A percentile compares a stretch with the other conserved stretches of the same genome.
Conservation (phyloP, 2,329 filamentous ascomycete genomes). For the Metarhizium humberi region DNA sequence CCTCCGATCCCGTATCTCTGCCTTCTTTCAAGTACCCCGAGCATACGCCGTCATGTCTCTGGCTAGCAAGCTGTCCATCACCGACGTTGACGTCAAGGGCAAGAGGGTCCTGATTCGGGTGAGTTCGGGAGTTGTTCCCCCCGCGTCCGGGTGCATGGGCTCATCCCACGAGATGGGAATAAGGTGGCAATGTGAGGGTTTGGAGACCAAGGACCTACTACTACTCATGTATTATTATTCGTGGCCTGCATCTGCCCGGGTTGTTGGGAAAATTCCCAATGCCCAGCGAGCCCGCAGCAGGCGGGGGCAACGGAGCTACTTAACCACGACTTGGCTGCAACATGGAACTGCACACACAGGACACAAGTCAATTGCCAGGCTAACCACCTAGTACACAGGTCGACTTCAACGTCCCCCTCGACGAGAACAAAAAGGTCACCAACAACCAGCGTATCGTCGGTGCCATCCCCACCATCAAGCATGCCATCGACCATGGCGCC, state of each 20-base stretch:
- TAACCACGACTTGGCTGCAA: too few species aligned
- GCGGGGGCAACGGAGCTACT: too few species aligned
- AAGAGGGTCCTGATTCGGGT: conserved; percentile 97
- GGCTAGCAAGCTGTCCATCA: conserved; percentile 95
- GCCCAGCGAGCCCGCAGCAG: too few species aligned
- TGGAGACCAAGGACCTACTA: background rate
- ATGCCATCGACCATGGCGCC: conserved; percentile 81
- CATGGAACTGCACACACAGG: too few species aligned
- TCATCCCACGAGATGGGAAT: background rate
- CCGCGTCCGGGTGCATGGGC: background rate
- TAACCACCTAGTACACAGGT: conserved; percentile 49
- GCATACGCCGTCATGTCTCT: conserved; percentile 72
- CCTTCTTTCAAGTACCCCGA: background rate
- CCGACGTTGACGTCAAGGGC: conserved; percentile 92
- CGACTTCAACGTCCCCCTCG: conserved; percentile 99
- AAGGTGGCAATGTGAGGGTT: background rate
- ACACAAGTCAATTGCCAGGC: background rate
- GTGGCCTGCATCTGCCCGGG: background rate
- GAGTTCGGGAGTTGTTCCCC: conserved; percentile 30
- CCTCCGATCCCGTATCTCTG: background rate
- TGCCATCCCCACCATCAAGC: conserved; percentile 89
- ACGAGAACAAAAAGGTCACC: conserved; percentile 85
- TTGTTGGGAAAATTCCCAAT: background rate
- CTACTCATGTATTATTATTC: background rate
- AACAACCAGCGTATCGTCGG: conserved; percentile 98